These are phyloP conservation scores for Thelonectria olida DNA, from an alignment of 2,329 filamentous ascomycete species.

Conservation along the genomic window DNA sequence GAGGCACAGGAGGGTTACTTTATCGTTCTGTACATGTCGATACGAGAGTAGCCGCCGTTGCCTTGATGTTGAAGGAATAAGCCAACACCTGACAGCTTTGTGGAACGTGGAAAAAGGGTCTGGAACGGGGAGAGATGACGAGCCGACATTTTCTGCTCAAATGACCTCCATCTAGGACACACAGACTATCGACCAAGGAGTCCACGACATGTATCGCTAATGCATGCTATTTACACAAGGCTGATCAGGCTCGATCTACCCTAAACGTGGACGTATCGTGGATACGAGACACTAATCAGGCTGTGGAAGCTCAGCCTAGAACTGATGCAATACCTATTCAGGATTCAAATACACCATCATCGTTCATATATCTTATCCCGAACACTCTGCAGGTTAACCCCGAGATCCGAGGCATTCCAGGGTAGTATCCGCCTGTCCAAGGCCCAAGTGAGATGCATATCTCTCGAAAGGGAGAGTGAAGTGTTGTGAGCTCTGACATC, in stretches of 20 bases:
- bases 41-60: neutral
- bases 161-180: no score
- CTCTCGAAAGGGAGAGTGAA: neutral
- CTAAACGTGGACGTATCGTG: no score
- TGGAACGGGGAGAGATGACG: neutral
- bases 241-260: no score
- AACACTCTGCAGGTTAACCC: neutral
- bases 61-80: neutral
- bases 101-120: no score
- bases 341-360: neutral
- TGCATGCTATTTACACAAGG: no score
- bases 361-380: neutral
- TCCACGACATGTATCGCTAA: no score
- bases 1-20: neutral
- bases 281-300: no score
- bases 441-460: neutral
- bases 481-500: conserved; percentile 9
- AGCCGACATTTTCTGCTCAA: no score
- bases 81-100: no score
- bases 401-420: neutral
- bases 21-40: neutral
- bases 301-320: neutral
- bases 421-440: neutral
- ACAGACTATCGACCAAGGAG: no score
- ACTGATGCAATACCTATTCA: neutral